A percentile compares a stretch with the other conserved stretches of the same genome.
phyloP scores from a whole-genome alignment of 2,329 filamentous ascomycete genomes.

The Xylariales sp. region DNA sequence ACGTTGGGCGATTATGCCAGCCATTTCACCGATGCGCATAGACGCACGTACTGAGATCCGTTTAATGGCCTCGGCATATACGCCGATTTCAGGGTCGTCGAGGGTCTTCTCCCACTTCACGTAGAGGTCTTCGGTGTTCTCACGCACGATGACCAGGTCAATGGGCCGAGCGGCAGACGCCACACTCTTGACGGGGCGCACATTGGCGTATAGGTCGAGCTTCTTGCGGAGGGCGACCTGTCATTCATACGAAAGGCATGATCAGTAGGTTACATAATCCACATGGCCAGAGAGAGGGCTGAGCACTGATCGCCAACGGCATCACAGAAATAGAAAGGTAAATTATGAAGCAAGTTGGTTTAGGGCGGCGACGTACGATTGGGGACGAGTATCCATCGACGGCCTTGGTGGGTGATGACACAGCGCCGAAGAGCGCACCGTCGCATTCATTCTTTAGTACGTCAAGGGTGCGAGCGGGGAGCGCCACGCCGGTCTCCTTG shows the following conservation, averaged over 20 bases:
- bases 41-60: constrained; percentile 90
- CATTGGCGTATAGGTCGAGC: constrained; percentile 96
- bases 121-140: constrained; percentile 98
- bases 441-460: constrained; percentile 92
- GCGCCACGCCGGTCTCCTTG: constrained; percentile 85
- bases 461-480: constrained; percentile 91
- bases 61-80: constrained; percentile 97
- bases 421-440: constrained; percentile 94
- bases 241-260: neutral
- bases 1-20: constrained; percentile 91
- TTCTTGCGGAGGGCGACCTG: constrained; percentile 88
- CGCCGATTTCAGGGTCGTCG: constrained; percentile 74
- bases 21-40: constrained; percentile 89
- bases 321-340: too few relatives aligned
- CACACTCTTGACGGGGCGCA: constrained; percentile 92
- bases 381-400: constrained; percentile 97
- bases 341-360: neutral
- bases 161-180: constrained; percentile 74
- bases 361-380: constrained; percentile 65
- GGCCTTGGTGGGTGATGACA: constrained; percentile 88
- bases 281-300: neutral
- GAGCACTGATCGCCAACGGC: neutral
- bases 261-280: neutral
- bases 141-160: constrained; percentile 97
- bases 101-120: constrained; percentile 95